phyloP scores from a whole-genome alignment of 2,329 filamentous ascomycete species.

The Fusarium verticillioides region DNA sequence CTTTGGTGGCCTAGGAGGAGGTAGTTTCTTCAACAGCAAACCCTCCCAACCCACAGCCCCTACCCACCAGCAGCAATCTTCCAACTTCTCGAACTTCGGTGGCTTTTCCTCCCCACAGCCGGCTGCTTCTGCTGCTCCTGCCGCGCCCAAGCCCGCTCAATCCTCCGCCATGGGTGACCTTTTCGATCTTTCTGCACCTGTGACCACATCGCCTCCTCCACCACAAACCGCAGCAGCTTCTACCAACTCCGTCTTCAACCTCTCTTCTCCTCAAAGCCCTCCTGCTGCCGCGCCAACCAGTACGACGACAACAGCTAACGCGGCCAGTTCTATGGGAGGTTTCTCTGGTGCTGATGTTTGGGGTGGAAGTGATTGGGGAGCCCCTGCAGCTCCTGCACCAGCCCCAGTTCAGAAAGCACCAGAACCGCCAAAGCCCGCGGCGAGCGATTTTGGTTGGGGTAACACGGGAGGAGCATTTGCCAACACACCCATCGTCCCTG shows the following conservation, averaged over 20 bases:
- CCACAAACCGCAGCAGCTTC: constrained; percentile 56
- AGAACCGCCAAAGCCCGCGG: constrained; percentile 55
- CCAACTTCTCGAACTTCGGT: constrained; percentile 72
- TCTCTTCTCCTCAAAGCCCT: constrained; percentile 67
- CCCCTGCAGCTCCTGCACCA: constrained; percentile 62
- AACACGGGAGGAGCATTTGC: constrained; percentile 60
- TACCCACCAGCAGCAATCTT: constrained; percentile 62
- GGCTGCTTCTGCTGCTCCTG: constrained; percentile 47
- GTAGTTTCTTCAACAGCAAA: constrained; percentile 84
- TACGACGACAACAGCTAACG: constrained; percentile 45
- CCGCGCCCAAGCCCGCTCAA: constrained; percentile 55
- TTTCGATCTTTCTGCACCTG: constrained; percentile 77
- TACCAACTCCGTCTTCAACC: constrained; percentile 80
- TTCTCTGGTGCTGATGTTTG: constrained; percentile 76
- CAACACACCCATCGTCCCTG: constrained; percentile 69
- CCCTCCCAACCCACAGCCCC: constrained; percentile 67
- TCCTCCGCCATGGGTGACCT: constrained; percentile 78
- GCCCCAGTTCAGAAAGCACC: constrained; percentile 72
- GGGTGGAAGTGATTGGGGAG: constrained; percentile 87
- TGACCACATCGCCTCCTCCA: constrained; percentile 57
- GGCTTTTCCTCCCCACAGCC: constrained; percentile 63
- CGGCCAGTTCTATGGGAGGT: constrained; percentile 53
- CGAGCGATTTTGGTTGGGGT: constrained; percentile 73
- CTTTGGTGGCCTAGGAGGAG: constrained; percentile 71
- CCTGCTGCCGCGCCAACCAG: constrained; percentile 56